Conservation (phyloP, 768 basidiomycete species). For the Leccinum sublutescens region DNA sequence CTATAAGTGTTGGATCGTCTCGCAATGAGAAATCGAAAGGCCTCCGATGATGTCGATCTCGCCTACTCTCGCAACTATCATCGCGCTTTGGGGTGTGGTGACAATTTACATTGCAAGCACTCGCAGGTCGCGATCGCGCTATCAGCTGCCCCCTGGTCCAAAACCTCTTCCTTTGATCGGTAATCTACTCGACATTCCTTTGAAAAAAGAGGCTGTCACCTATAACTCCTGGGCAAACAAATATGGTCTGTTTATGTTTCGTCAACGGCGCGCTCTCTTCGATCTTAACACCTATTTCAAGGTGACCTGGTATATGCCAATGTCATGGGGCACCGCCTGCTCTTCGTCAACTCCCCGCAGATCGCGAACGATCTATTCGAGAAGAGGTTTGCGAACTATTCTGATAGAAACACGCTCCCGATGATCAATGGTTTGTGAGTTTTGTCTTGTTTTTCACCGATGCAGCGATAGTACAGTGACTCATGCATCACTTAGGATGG, state of each 20-base stretch:
- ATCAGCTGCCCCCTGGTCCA: slow-evolving; percentile 55
- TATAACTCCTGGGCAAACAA: slow-evolving; percentile 44
- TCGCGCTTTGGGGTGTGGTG: slow-evolving; percentile 23
- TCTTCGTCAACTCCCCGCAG: slow-evolving; percentile 48
- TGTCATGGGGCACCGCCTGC: slow-evolving; percentile 47
- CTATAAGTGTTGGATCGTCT: slow-evolving; percentile 14
- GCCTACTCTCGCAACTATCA: slow-evolving; percentile 13
- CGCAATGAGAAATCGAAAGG: slow-evolving; percentile 4
- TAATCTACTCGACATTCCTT: slow-evolving; percentile 48
- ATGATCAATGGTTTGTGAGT: slow-evolving; percentile 53
- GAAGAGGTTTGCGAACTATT: slow-evolving; percentile 54
- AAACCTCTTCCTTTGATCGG: slow-evolving; percentile 51
- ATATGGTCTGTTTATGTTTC: slow-evolving; percentile 27
- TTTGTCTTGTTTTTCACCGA: background rate
- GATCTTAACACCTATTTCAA: slow-evolving; percentile 1
- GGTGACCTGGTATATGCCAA: slow-evolving; percentile 56
- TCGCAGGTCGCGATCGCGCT: slow-evolving; percentile 13
- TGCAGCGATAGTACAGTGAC: background rate
- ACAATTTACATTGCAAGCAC: slow-evolving; percentile 19
- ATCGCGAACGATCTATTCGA: slow-evolving; percentile 54
- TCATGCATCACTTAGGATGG: slow-evolving; percentile 37
- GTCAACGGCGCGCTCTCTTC: background rate
- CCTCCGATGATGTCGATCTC: slow-evolving; percentile 21
- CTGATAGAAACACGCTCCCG: slow-evolving; percentile 45
- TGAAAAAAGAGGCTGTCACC: slow-evolving; percentile 35